Conservation (phyloP, 2,329 filamentous ascomycete species). For the Talaromyces sp. region DNA sequence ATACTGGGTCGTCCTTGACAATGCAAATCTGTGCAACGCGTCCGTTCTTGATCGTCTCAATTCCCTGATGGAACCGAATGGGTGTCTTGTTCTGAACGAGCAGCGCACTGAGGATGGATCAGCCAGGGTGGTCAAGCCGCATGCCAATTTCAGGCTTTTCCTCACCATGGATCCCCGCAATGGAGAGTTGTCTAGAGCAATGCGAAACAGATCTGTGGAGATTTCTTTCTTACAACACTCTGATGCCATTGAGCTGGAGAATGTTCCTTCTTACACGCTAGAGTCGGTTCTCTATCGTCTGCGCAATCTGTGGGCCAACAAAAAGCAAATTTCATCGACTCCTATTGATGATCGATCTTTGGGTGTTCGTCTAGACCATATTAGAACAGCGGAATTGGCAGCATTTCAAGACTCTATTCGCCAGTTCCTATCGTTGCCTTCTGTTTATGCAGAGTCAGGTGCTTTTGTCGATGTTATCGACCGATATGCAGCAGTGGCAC, state of each 20-base stretch:
- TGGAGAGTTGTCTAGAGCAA: constrained; percentile 89
- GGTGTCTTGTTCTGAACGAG: constrained; percentile 85
- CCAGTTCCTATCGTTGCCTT: constrained; percentile 17
- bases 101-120: constrained; percentile 79
- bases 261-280: constrained; percentile 30
- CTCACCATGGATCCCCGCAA: constrained; percentile 88
- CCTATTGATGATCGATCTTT: constrained; percentile 17
- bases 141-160: constrained; percentile 86
- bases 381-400: constrained; percentile 29
- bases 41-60: constrained; percentile 93
- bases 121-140: constrained; percentile 73
- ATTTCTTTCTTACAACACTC: constrained; percentile 63
- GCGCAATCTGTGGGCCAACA: constrained; percentile 28
- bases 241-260: constrained; percentile 12
- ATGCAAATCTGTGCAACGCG: constrained; percentile 93
- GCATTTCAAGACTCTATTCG: constrained; percentile 28
- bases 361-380: constrained; percentile 33
- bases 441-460: constrained; percentile 10
- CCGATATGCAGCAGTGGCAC: constrained; percentile 28
- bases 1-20: constrained; percentile 91
- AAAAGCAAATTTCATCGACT: constrained; percentile 12
- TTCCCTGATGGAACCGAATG: constrained; percentile 86
- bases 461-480: constrained; percentile 2
- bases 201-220: constrained; percentile 92
- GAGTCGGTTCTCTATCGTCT: constrained; percentile 38